Conservation (phyloP, 306 rosid genomes). For the Albizia julibrissin region DNA sequence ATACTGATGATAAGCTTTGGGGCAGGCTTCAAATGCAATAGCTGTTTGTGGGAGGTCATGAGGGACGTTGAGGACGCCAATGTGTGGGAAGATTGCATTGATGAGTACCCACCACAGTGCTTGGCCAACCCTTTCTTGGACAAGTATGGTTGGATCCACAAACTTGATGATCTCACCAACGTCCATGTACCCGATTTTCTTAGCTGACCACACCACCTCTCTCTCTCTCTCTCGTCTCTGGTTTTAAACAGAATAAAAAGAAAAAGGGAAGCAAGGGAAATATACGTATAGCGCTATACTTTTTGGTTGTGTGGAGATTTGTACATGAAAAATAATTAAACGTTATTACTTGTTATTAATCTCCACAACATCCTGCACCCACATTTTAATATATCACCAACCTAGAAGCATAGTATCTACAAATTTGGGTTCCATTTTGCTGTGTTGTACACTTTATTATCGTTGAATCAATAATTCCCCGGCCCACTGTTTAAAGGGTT, state of each 20-base stretch:
- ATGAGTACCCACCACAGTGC: conserved; percentile 66
- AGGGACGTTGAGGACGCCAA: conserved; percentile 56
- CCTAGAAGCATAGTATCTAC: conserved; percentile 6
- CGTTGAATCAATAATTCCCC: background rate
- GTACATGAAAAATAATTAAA: background rate
- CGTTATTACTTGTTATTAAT: background rate
- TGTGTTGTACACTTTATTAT: conserved; percentile 23
- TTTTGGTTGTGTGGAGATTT: background rate
- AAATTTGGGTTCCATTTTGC: conserved; percentile 27
- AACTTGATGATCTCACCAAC: conserved; percentile 52
- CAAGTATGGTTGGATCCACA: conserved; percentile 78
- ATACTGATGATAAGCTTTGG: conserved; percentile 94
- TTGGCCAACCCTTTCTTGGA: conserved; percentile 83
- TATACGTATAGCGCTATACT: background rate
- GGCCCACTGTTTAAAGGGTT: background rate
- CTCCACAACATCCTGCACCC: background rate
- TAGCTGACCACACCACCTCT: background rate
- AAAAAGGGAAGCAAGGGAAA: background rate
- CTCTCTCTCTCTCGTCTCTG: background rate
- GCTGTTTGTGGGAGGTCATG: conserved; percentile 84
- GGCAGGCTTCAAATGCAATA: conserved; percentile 93
- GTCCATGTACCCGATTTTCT: conserved; percentile 38
- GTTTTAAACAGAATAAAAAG: background rate
- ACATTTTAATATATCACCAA: background rate
- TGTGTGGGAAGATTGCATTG: conserved; percentile 80